These are phyloP conservation scores for Mikania micrantha DNA, from an alignment of 129 eudicot genomes.

Conservation along the genomic window DNA sequence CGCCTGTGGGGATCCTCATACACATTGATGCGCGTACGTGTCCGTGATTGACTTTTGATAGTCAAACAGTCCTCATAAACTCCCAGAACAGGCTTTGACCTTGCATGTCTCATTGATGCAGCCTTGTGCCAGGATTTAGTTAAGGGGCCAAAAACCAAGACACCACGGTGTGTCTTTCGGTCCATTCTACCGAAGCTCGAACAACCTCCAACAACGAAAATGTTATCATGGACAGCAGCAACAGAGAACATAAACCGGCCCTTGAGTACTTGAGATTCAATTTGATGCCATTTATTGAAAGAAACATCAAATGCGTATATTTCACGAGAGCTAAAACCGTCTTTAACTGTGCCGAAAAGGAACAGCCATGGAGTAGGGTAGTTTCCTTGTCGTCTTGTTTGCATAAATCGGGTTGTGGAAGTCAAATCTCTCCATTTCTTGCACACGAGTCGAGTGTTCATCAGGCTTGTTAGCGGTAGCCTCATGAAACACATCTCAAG, in stretches of 20 bases:
- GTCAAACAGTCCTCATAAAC: constrained; percentile 41
- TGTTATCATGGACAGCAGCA: constrained; percentile 44
- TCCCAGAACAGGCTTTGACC: constrained; percentile 77
- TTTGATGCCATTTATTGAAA: constrained; percentile 57
- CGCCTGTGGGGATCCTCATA: constrained; percentile 88
- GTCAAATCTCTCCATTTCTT: constrained; percentile 80
- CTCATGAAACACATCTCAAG: constrained; percentile 83
- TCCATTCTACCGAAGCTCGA: constrained; percentile 65
- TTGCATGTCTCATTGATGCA: constrained; percentile 65
- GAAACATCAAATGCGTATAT: constrained; percentile 69
- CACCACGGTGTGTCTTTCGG: constrained; percentile 71
- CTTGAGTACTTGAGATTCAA: constrained; percentile 46
- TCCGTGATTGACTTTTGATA: constrained; percentile 41
- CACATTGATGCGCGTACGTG: constrained; percentile 41
- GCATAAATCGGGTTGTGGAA: constrained; percentile 53
- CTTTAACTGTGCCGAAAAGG: constrained; percentile 66
- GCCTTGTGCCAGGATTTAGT: constrained; percentile 68
- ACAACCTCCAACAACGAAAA: constrained; percentile 77
- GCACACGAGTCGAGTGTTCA: constrained; percentile 88
- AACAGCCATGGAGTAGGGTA: constrained; percentile 72
- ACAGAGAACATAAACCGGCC: constrained; percentile 79
- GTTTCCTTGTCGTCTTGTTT: constrained; percentile 49
- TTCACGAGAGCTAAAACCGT: constrained; percentile 71
- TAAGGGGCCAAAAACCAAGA: constrained; percentile 56
- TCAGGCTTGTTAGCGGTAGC: constrained; percentile 71